Percentiles rank a stretch among this genome's conserved stretches.
These are phyloP conservation scores for Dothistroma pini DNA, from an alignment of 2,329 filamentous ascomycete species.

Conservation along the genomic window DNA sequence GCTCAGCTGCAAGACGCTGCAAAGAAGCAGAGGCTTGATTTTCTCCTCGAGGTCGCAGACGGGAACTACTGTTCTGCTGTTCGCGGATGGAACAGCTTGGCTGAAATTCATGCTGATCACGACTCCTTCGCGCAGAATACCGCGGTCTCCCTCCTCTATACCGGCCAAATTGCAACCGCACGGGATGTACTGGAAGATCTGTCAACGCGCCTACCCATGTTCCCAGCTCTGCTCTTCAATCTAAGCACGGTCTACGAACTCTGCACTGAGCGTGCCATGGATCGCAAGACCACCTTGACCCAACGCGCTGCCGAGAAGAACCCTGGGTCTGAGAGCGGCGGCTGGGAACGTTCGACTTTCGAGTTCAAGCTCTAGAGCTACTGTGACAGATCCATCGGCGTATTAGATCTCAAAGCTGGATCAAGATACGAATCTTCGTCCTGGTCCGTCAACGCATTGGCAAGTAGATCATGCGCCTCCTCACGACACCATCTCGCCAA, in stretches of 20 bases:
- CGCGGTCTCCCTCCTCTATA: conserved; percentile 80
- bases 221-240: conserved; percentile 82
- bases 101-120: conserved; percentile 48
- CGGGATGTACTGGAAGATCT: conserved; percentile 63
- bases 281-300: conserved; percentile 67
- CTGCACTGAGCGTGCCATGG: conserved; percentile 71
- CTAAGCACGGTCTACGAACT: conserved; percentile 88
- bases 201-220: conserved; percentile 60
- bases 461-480: neutral
- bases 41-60: conserved; percentile 74
- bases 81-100: conserved; percentile 56
- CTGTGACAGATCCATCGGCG: neutral
- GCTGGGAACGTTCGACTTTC: conserved; percentile 30
- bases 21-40: conserved; percentile 51
- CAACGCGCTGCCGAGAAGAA: conserved; percentile 21
- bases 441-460: neutral
- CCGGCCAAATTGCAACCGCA: conserved; percentile 70
- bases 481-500: neutral
- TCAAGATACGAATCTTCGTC: neutral
- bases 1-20: conserved; percentile 20
- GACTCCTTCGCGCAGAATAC: conserved; percentile 77
- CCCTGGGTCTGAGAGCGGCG: conserved; percentile 24
- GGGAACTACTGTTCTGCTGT: conserved; percentile 66
- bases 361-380: conserved; percentile 32
- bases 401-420: neutral